Evolutionary conservation across 2,329 filamentous ascomycete genomes (phyloP).

Genomic region (Curvularia hawaiiensis): DNA sequence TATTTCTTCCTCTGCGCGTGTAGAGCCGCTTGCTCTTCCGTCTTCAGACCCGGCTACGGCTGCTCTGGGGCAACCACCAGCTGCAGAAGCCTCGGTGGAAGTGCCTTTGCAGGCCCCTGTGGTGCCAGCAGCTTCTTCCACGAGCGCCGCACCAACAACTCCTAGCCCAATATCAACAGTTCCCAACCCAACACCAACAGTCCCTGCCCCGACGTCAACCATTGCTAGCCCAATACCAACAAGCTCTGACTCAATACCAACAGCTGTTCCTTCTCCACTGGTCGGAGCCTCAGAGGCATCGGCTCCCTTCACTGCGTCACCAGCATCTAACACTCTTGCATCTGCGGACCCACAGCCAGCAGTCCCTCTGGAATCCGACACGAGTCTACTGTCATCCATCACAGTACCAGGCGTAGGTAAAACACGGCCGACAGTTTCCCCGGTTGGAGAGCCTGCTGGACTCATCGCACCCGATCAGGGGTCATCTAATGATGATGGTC

Average conservation of each 20-base stretch:
- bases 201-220: constrained; percentile 36
- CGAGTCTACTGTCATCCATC: constrained; percentile 16
- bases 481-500: constrained; percentile 12
- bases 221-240: constrained; percentile 16
- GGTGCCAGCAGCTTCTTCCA: constrained; percentile 13
- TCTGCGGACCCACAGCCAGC: constrained; percentile 22
- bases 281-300: constrained; percentile 9
- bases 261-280: constrained; percentile 32
- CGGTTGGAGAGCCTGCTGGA: constrained; percentile 36
- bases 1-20: constrained; percentile 28
- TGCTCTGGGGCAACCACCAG: constrained; percentile 3
- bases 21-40: constrained; percentile 28
- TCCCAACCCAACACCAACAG: constrained; percentile 24
- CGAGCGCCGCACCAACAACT: background rate
- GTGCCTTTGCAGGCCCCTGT: constrained; percentile 18
- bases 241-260: constrained; percentile 35
- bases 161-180: constrained; percentile 11
- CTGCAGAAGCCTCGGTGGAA: constrained; percentile 8
- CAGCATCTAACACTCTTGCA: constrained; percentile 20
- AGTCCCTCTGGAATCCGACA: constrained; percentile 14
- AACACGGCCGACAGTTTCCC: constrained; percentile 24
- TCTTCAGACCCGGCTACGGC: constrained; percentile 24
- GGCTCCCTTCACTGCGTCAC: constrained; percentile 16
- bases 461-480: constrained; percentile 36
- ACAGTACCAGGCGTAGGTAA: constrained; percentile 18